Evolutionary conservation across 345 rosid genomes (phyloP).

Genomic region (Euclidium syriacum): DNA sequence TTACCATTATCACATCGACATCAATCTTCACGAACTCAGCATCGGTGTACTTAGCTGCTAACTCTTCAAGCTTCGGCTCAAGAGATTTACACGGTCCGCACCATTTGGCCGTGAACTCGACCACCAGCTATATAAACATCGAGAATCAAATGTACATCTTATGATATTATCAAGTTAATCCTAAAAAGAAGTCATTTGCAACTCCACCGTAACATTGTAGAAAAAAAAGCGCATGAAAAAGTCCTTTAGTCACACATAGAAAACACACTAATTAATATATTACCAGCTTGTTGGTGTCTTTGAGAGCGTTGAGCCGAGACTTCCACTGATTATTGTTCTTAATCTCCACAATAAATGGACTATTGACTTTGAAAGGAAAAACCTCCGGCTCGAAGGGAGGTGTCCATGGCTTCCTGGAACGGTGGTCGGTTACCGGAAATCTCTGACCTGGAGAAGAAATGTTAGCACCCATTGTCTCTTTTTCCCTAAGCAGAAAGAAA

Average conservation of each 20-base stretch:
- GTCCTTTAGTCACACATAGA: too few species aligned
- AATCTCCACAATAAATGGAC: conserved; percentile 29
- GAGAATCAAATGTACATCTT: not conserved
- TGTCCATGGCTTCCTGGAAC: not conserved
- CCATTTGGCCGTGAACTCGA: conserved; percentile 61
- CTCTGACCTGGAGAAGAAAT: not conserved
- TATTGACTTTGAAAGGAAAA: not conserved
- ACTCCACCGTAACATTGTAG: too few species aligned
- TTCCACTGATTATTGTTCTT: conserved; percentile 33
- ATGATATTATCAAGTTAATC: not conserved
- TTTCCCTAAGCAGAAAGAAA: too few species aligned
- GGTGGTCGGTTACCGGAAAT: not conserved
- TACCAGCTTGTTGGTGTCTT: conserved; percentile 53
- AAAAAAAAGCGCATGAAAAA: too few species aligned
- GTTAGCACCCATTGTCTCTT: conserved; percentile 16
- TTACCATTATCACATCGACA: conserved; percentile 45
- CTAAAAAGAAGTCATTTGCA: not conserved
- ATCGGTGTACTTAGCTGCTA: too few species aligned
- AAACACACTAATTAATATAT: too few species aligned
- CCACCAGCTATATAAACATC: conserved; percentile 41
- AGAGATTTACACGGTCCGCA: conserved; percentile 71
- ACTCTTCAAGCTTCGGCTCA: too few species aligned
- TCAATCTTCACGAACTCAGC: too few species aligned
- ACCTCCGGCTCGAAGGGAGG: not conserved
- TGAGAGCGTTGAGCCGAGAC: too few species aligned